phyloP scores from a whole-genome alignment of 78 protist species.

The Mastigamoeba balamuthi region DNA sequence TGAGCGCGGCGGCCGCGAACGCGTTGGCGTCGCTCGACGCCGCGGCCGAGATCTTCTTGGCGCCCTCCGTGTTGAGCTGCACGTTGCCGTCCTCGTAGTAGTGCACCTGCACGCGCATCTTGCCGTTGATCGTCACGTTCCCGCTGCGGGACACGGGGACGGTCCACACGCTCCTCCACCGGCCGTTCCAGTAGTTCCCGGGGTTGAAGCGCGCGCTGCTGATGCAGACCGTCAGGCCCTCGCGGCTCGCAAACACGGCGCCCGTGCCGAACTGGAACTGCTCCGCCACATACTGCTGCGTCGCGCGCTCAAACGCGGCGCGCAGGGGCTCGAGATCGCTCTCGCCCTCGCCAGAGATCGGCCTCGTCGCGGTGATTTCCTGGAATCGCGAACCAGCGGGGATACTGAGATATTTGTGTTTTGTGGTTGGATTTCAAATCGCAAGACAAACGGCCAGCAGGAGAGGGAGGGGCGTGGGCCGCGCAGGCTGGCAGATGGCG shows the following conservation, averaged over 20 bases:
- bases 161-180: slow-evolving; percentile 61
- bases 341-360: slow-evolving; percentile 34
- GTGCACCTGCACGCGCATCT: slow-evolving; percentile 45
- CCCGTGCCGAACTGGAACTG: slow-evolving; percentile 27
- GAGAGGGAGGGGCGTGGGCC: too few relatives aligned
- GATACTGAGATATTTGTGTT: too few relatives aligned
- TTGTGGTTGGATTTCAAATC: too few relatives aligned
- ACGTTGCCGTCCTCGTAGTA: slow-evolving; percentile 68
- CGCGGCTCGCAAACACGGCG: slow-evolving; percentile 22
- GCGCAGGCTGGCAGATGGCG: too few relatives aligned
- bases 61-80: slow-evolving; percentile 43
- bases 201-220: slow-evolving; percentile 30
- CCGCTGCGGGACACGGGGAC: slow-evolving; percentile 13
- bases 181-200: slow-evolving; percentile 50
- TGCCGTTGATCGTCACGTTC: slow-evolving; percentile 20
- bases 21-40: slow-evolving; percentile 23
- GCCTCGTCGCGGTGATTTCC: slow-evolving; percentile 20
- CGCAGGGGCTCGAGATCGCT: slow-evolving; percentile 17
- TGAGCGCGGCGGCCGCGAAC: slow-evolving; percentile 23
- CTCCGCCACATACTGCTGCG: slow-evolving; percentile 15
- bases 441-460: too few relatives aligned
- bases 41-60: slow-evolving; percentile 19
- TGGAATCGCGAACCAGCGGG: too few relatives aligned
- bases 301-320: slow-evolving; percentile 37
- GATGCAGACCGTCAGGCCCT: slow-evolving; percentile 38